A percentile compares a stretch with the other conserved stretches of the same genome.
These are phyloP conservation scores for Scheffersomyces lignosus DNA, from an alignment of 805 yeast species.

Conservation along the genomic window DNA sequence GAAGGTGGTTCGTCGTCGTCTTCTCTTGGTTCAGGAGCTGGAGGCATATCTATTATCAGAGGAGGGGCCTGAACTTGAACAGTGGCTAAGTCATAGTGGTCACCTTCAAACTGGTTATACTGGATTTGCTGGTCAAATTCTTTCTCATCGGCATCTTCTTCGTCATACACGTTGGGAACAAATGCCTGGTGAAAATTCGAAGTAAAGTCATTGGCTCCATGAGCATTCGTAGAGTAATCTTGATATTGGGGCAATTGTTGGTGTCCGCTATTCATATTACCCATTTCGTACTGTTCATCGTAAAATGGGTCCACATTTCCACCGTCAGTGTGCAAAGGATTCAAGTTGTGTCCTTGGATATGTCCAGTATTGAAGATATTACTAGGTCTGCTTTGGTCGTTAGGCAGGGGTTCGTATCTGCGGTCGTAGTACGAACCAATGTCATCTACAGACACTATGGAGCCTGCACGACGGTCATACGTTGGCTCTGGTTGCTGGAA, in stretches of 20 bases:
- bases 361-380: conserved; percentile 26
- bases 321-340: conserved; percentile 13
- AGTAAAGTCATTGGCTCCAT: no score
- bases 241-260: conserved; percentile 6
- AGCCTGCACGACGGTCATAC: conserved; percentile 11
- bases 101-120: conserved; percentile 41
- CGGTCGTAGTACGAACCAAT: conserved; percentile 24
- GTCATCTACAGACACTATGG: conserved; percentile 17
- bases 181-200: conserved; percentile 36
- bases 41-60: conserved; percentile 7
- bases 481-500: conserved; percentile 31
- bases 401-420: conserved; percentile 1
- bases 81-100: conserved; percentile 40
- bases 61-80: conserved; percentile 19
- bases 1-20: conserved; percentile 18
- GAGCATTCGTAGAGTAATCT: no score
- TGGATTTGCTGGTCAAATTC: conserved; percentile 41
- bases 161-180: conserved; percentile 43
- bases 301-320: conserved; percentile 16
- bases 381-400: conserved; percentile 1
- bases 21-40: conserved; percentile 17
- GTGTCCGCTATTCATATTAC: conserved; percentile 7
- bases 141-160: conserved; percentile 38
- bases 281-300: conserved; percentile 11
- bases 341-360: conserved; percentile 14